These are phyloP conservation scores for Fusarium solani-melongenae DNA, from an alignment of 2,329 filamentous ascomycete species.

Conservation along the genomic window DNA sequence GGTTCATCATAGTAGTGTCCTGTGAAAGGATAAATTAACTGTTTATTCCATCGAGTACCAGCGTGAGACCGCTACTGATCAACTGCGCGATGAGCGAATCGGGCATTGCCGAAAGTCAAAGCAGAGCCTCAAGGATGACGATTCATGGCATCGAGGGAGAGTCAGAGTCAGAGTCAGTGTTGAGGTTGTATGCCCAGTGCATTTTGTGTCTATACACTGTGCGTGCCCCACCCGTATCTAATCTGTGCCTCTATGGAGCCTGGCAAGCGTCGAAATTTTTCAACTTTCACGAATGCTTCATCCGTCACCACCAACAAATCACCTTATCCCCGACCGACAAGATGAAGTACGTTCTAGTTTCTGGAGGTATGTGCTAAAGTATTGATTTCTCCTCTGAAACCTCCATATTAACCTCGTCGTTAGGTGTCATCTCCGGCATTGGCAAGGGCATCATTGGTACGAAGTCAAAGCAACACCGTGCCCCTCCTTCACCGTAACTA, in stretches of 20 bases:
- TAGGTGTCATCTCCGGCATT: not conserved
- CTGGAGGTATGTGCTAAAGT: not conserved
- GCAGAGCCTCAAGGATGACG: not conserved
- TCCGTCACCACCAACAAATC: not conserved
- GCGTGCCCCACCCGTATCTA: not conserved
- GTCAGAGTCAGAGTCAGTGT: not conserved
- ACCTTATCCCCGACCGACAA: not conserved
- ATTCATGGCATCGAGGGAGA: not conserved
- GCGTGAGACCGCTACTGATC: not conserved
- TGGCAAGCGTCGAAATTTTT: not conserved
- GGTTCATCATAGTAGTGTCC: not conserved
- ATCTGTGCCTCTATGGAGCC: not conserved
- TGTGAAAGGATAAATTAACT: constrained; percentile 23
- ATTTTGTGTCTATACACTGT: not conserved
- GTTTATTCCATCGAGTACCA: not conserved
- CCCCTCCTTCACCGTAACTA: constrained; percentile 13
- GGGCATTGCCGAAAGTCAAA: not conserved
- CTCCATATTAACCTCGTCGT: not conserved
- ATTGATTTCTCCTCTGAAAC: not conserved
- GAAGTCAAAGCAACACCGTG: not conserved
- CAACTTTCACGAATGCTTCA: not conserved
- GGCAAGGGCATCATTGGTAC: constrained; percentile 2
- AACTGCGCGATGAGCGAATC: not conserved
- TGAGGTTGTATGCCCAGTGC: not conserved
- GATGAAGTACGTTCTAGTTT: constrained; percentile 2